Percentiles rank a stretch among this genome's conserved stretches.
phyloP scores from a whole-genome alignment of 495 filamentous ascomycete genomes.

The Penicillium pulvis region DNA sequence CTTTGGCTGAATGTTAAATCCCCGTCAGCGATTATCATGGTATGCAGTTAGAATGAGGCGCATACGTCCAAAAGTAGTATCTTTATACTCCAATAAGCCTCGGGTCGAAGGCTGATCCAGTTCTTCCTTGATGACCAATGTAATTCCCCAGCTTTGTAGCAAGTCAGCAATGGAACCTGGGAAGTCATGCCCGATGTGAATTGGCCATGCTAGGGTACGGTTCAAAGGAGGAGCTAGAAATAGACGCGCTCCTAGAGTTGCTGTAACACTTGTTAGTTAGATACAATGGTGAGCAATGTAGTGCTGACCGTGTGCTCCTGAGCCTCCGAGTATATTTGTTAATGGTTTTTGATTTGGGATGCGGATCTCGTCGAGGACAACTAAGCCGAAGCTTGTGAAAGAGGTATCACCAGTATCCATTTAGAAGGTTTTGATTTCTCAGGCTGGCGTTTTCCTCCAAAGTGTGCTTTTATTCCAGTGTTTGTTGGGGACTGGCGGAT shows the following conservation, averaged over 20 bases:
- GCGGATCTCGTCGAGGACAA: slow-evolving; percentile 39
- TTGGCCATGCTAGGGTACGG: slow-evolving; percentile 71
- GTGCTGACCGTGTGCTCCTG: slow-evolving; percentile 36
- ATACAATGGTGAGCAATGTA: neutral
- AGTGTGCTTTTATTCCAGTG: too few relatives aligned
- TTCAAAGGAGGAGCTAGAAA: slow-evolving; percentile 24
- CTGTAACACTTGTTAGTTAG: slow-evolving; percentile 13
- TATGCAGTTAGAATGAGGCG: neutral
- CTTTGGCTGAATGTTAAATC: slow-evolving; percentile 42
- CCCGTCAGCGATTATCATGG: slow-evolving; percentile 6
- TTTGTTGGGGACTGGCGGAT: too few relatives aligned
- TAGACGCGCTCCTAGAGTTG: slow-evolving; percentile 38
- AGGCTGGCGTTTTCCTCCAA: neutral
- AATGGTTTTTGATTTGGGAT: slow-evolving; percentile 24
- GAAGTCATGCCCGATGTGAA: slow-evolving; percentile 82
- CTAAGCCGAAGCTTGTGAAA: slow-evolving; percentile 36
- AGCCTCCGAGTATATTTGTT: slow-evolving; percentile 37
- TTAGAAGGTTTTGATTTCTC: neutral
- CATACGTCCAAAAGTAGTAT: slow-evolving; percentile 47
- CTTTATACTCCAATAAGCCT: slow-evolving; percentile 33
- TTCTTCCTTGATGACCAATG: slow-evolving; percentile 70
- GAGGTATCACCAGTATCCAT: slow-evolving; percentile 18
- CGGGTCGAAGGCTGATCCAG: slow-evolving; percentile 57
- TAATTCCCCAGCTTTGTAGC: slow-evolving; percentile 66
- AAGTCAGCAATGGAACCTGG: slow-evolving; percentile 54